Base-by-base conservation (phyloP, 495 filamentous ascomycete species). In the Corynascus novoguineensis region DNA sequence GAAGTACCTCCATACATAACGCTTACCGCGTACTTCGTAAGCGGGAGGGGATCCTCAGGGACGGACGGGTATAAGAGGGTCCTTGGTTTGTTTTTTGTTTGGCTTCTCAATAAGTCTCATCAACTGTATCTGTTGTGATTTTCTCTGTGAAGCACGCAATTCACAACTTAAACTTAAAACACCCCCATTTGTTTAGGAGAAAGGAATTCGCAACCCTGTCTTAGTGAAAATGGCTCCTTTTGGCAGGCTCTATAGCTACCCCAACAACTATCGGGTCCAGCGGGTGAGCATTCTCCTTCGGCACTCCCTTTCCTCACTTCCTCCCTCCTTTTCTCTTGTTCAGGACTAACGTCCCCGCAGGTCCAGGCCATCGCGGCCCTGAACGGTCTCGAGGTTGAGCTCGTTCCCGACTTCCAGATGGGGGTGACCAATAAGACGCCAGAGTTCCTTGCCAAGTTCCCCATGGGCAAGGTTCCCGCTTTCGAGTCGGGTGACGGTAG, bases 391-490 rank as follows among this genome's bases (percentile, higher is more conserved):
- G 67, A 75, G 19, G 24, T 84, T 17, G 53, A 66, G 12, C 22
- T 71, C 27, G 62, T 41, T 31, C 70, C 73, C 15, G 68, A 65
- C 50, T 84, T 81, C 68, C 29, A 61, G 24, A 60, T 69, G 27
- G 55, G 60, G 59, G 68, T 72, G 22, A 78, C 73, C 64, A 84
- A 83, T 71, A 59, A 58, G 15, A 69, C 71, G 15, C 73, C 76
- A 6, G 76, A 77, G 2, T 84, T 76, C 72, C 68, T 81, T 24
- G 59, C 79, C 72, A 86, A 85, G 63, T 86, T 84, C 71, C 81
- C 82, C 15, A 53, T 78, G 22, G 83, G 82, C 67, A 84, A 84
- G 56, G 77, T 83, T 19, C 83, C 83, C 37, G 76, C 75, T 45
- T 79, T 84, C 64, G 76, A 80, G 59, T 71, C 65, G 47, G 68